These are phyloP conservation scores for Epichloe sibirici DNA, from an alignment of 2,329 filamentous ascomycete genomes.

Conservation along the genomic window DNA sequence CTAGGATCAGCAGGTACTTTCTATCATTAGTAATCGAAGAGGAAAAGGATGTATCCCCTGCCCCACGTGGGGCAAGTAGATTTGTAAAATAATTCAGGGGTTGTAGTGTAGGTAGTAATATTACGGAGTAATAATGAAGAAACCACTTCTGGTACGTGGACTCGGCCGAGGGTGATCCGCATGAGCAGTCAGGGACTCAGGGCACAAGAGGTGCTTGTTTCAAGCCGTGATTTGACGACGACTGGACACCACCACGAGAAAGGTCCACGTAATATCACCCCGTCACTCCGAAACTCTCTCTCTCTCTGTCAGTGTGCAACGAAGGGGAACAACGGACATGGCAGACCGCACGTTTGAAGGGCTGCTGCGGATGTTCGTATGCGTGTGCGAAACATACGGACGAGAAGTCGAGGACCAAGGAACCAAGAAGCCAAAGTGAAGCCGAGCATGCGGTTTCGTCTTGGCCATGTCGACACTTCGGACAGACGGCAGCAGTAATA, in stretches of 20 bases:
- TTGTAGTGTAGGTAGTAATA: too few species aligned
- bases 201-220: neutral
- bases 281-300: neutral
- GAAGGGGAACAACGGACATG: neutral
- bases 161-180: neutral
- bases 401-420: too few species aligned
- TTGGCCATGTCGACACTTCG: too few species aligned
- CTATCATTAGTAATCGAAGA: too few species aligned
- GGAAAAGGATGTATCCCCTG: too few species aligned
- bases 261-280: neutral
- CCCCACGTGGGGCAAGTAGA: too few species aligned
- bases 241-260: neutral
- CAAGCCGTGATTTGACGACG: neutral
- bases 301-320: neutral
- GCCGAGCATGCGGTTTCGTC: too few species aligned
- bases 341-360: neutral
- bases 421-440: too few species aligned
- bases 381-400: neutral
- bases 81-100: too few species aligned
- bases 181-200: too few species aligned
- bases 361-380: neutral
- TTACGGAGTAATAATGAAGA: neutral
- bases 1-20: too few species aligned
- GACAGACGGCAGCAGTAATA: too few species aligned
- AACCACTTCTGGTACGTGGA: neutral